Conservation (phyloP, 2,329 filamentous ascomycete genomes). For the Diplodia sapinea region DNA sequence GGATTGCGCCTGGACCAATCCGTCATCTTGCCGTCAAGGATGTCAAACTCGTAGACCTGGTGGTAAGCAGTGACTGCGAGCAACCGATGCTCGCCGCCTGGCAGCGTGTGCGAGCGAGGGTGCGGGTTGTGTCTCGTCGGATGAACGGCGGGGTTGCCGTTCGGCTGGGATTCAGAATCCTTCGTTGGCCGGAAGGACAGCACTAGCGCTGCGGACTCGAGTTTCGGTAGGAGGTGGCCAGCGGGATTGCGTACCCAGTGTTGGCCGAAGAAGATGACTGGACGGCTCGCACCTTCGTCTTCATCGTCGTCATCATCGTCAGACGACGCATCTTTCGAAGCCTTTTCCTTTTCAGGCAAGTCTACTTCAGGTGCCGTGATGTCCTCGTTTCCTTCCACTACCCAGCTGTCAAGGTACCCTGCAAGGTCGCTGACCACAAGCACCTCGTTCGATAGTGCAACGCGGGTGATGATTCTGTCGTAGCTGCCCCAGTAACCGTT, state of each 20-base stretch:
- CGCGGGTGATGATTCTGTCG: slow-evolving; percentile 73
- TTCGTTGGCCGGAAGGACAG: slow-evolving; percentile 53
- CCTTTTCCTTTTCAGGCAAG: slow-evolving; percentile 35
- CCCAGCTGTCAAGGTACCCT: slow-evolving; percentile 87
- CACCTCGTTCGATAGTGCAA: slow-evolving; percentile 77
- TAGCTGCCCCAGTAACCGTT: slow-evolving; percentile 76
- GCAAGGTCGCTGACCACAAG: slow-evolving; percentile 80
- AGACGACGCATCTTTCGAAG: slow-evolving; percentile 32
- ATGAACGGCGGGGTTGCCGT: slow-evolving; percentile 57
- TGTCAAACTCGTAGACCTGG: slow-evolving; percentile 78
- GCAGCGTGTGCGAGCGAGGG: slow-evolving; percentile 62
- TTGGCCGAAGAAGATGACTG: slow-evolving; percentile 62
- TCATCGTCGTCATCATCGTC: slow-evolving; percentile 49
- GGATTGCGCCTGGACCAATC: slow-evolving; percentile 88
- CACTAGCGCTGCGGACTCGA: slow-evolving; percentile 53
- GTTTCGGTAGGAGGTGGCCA: slow-evolving; percentile 56
- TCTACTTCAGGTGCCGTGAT: slow-evolving; percentile 51
- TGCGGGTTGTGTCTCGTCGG: slow-evolving; percentile 58
- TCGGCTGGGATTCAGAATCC: slow-evolving; percentile 39
- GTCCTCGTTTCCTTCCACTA: slow-evolving; percentile 66
- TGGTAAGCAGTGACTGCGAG: slow-evolving; percentile 68
- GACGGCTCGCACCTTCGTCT: slow-evolving; percentile 58
- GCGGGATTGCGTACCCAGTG: slow-evolving; percentile 78
- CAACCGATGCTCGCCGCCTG: slow-evolving; percentile 60
- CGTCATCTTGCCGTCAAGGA: slow-evolving; percentile 75